A percentile compares a stretch with the other conserved stretches of the same genome.
These are phyloP conservation scores for Diaporthe ampelina DNA, from an alignment of 2,329 filamentous ascomycete species.

Conservation along the genomic window DNA sequence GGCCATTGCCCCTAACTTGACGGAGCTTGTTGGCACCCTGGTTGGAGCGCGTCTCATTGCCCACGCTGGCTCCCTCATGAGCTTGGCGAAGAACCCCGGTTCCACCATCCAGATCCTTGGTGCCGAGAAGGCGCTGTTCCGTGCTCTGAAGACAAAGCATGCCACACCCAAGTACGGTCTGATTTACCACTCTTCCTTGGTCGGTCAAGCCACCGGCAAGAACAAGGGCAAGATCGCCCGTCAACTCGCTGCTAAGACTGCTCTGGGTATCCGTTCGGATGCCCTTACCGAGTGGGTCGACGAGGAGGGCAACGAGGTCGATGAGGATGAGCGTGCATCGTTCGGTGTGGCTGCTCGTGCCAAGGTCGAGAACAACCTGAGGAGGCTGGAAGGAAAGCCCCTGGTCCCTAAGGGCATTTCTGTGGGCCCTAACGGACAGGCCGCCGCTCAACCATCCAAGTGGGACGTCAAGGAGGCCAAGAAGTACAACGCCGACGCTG, in stretches of 20 bases:
- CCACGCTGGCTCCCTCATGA: conserved; percentile 94
- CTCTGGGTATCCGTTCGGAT: conserved; percentile 93
- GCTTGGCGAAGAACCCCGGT: conserved; percentile 93
- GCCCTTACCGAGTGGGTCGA: conserved; percentile 84
- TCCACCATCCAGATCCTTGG: conserved; percentile 98
- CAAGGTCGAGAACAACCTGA: conserved; percentile 82
- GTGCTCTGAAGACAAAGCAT: conserved; percentile 98
- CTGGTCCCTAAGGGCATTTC: conserved; percentile 81
- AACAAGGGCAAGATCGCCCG: conserved; percentile 99
- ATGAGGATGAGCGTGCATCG: conserved; percentile 90
- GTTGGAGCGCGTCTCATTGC: conserved; percentile 96
- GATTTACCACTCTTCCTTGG: conserved; percentile 91
- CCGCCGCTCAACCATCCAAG: conserved; percentile 75
- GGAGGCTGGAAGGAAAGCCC: conserved; percentile 90
- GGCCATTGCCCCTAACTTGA: conserved; percentile 96
- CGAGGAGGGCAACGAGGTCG: conserved; percentile 76
- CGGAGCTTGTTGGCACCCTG: conserved; percentile 90
- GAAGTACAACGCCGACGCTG: conserved; percentile 95
- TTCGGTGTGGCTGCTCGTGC: conserved; percentile 81
- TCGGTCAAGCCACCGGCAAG: conserved; percentile 96
- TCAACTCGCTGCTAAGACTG: conserved; percentile 94
- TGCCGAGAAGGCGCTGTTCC: conserved; percentile 98
- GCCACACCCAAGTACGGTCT: conserved; percentile 99
- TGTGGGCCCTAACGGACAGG: conserved; percentile 80
- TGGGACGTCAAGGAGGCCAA: conserved; percentile 93